Conservation (phyloP, 257 asterid genomes). For the Przewalskia tangutica region DNA sequence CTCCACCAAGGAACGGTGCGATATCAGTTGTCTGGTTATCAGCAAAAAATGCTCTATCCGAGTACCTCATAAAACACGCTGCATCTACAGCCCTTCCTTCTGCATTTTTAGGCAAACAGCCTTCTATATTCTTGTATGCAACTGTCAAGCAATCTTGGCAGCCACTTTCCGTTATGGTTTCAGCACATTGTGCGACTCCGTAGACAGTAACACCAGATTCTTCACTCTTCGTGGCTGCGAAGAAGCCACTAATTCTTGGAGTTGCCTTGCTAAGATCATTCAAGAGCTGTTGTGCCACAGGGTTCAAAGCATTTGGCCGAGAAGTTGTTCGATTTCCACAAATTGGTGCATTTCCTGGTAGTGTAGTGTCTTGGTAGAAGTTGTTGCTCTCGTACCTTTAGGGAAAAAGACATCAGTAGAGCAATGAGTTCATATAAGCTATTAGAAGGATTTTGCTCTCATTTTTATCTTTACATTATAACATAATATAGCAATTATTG, state of each 20-base stretch:
- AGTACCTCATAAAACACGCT: conserved; percentile 67
- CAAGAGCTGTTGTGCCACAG: conserved; percentile 25
- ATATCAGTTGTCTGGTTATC: conserved; percentile 48
- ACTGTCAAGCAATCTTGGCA: conserved; percentile 65
- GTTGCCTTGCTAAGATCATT: conserved; percentile 55
- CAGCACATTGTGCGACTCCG: conserved; percentile 72
- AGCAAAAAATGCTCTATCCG: conserved; percentile 45
- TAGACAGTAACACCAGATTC: conserved; percentile 20
- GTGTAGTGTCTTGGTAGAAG: conserved; percentile 58
- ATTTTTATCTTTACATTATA: background rate
- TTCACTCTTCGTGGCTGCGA: conserved; percentile 43
- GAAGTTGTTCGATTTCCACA: conserved; percentile 56
- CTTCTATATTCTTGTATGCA: conserved; percentile 44
- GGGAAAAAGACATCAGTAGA: background rate
- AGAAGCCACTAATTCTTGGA: conserved; percentile 49
- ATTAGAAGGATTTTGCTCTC: background rate
- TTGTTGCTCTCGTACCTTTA: conserved; percentile 70
- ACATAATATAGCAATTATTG: background rate
- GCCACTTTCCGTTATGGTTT: conserved; percentile 39
- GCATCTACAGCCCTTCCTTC: conserved; percentile 75
- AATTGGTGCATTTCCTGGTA: conserved; percentile 51
- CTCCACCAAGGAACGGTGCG: conserved; percentile 43
- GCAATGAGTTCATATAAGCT: background rate
- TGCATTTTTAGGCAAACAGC: conserved; percentile 47
- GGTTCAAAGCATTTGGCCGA: conserved; percentile 32